These are phyloP conservation scores for Oryza australiensis DNA, from an alignment of 176 grass and related monocot genomes.

Conservation along the genomic window DNA sequence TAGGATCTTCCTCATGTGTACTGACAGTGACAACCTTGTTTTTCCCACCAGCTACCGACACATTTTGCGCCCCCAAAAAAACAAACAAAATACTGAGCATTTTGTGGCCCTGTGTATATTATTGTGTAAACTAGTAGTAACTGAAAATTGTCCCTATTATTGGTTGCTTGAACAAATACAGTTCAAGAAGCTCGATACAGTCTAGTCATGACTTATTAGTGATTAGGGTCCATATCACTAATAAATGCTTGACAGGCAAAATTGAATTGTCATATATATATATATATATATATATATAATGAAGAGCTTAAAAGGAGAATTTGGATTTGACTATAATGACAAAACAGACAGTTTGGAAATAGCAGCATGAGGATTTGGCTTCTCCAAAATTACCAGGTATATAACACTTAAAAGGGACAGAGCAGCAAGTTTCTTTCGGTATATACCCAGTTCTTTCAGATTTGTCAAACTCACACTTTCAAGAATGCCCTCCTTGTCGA, in stretches of 20 bases:
- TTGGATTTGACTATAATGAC: slow-evolving; percentile 26
- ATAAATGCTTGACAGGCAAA: slow-evolving; percentile 47
- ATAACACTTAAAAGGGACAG: background rate
- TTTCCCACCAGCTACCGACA: slow-evolving; percentile 41
- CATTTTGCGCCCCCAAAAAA: slow-evolving; percentile 26
- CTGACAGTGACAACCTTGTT: slow-evolving; percentile 33
- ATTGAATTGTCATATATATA: slow-evolving; percentile 15
- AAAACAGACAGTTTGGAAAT: slow-evolving; percentile 34
- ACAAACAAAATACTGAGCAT: background rate
- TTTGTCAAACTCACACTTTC: background rate
- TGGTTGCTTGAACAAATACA: slow-evolving; percentile 32
- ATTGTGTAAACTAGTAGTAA: slow-evolving; percentile 27
- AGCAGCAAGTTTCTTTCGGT: background rate
- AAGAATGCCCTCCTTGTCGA: background rate
- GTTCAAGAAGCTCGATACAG: slow-evolving; percentile 20
- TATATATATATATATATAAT: background rate
- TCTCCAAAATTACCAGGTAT: slow-evolving; percentile 31
- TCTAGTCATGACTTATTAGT: slow-evolving; percentile 35
- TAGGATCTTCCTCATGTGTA: slow-evolving; percentile 27
- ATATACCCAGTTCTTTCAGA: background rate
- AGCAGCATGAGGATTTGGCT: background rate
- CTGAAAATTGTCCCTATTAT: slow-evolving; percentile 13
- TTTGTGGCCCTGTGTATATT: slow-evolving; percentile 20
- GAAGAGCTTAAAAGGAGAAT: background rate
- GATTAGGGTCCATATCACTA: slow-evolving; percentile 34